Evolutionary conservation across 208 protist genomes (phyloP).

Genomic region (Leptomonas pyrrhocoris): DNA sequence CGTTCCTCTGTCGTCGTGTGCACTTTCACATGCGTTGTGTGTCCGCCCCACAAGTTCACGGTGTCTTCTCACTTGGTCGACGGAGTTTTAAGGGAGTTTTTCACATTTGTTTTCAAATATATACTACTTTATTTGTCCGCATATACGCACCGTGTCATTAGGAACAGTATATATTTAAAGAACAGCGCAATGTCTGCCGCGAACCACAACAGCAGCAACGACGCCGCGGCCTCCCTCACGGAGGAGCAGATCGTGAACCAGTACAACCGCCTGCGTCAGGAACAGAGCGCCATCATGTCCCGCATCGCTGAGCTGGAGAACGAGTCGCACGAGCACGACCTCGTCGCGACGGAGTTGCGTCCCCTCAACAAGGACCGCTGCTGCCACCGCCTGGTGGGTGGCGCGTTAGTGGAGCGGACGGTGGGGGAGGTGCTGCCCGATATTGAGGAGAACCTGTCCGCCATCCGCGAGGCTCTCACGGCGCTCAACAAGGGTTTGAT

Average conservation of each 20-base stretch:
- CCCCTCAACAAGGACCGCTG: conserved; percentile 89
- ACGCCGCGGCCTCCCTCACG: conserved; percentile 23
- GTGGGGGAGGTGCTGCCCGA: conserved; percentile 95
- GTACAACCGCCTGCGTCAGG: conserved; percentile 88
- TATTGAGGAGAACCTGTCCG: conserved; percentile 89
- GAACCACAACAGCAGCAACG: neutral
- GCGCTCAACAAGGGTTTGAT: conserved; percentile 77
- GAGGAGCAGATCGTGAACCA: conserved; percentile 83
- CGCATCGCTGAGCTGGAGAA: conserved; percentile 89
- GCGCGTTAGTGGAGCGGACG: conserved; percentile 95
- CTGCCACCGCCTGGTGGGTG: conserved; percentile 95
- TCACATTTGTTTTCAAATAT: too few species aligned
- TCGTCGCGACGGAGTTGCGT: conserved; percentile 87
- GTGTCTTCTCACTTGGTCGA: too few species aligned
- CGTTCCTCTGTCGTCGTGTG: too few species aligned
- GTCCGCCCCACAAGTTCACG: too few species aligned
- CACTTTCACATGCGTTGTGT: too few species aligned
- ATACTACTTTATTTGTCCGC: too few species aligned
- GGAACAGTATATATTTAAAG: neutral
- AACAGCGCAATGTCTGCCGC: conserved; percentile 6
- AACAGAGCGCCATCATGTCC: conserved; percentile 84
- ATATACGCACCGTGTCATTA: too few species aligned
- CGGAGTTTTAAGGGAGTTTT: too few species aligned
- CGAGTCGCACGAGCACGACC: conserved; percentile 90
- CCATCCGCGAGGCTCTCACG: conserved; percentile 73